These are phyloP conservation scores for Chytridiales sp. DNA, from an alignment of 371 early-diverging fungal species.

Conservation along the genomic window DNA sequence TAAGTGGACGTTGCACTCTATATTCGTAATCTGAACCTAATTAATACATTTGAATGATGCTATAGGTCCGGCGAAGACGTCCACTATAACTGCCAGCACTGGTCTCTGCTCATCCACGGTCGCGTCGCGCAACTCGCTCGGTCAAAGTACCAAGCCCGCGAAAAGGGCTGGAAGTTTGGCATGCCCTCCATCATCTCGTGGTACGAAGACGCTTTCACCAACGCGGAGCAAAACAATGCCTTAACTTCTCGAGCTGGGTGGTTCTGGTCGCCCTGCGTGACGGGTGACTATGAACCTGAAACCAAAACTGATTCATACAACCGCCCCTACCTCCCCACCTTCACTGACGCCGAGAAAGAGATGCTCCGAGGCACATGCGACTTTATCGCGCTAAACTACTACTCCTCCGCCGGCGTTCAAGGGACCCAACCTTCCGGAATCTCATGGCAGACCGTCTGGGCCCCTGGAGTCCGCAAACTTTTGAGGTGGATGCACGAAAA, in stretches of 20 bases:
- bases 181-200: conserved; percentile 28
- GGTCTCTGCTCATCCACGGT: conserved; percentile 20
- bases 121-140: conserved; percentile 31
- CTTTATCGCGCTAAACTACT: conserved; percentile 33
- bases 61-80: no score
- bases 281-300: conserved; percentile 6
- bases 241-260: neutral
- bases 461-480: conserved; percentile 9
- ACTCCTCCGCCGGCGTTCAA: conserved; percentile 12
- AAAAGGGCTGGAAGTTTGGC: conserved; percentile 28
- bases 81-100: conserved; percentile 16
- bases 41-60: no score
- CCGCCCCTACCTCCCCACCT: conserved; percentile 8
- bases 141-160: conserved; percentile 13
- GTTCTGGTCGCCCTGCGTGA: neutral
- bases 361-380: conserved; percentile 30
- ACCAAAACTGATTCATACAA: no score
- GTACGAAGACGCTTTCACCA: conserved; percentile 4
- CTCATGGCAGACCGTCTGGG: conserved; percentile 13
- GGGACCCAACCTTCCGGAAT: neutral
- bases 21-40: no score
- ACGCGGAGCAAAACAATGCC: neutral
- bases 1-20: neutral
- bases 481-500: conserved; percentile 3
- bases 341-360: conserved; percentile 20